Base-by-base conservation (phyloP, 2,329 filamentous ascomycete species). In the Trichoderma simmonsii region DNA sequence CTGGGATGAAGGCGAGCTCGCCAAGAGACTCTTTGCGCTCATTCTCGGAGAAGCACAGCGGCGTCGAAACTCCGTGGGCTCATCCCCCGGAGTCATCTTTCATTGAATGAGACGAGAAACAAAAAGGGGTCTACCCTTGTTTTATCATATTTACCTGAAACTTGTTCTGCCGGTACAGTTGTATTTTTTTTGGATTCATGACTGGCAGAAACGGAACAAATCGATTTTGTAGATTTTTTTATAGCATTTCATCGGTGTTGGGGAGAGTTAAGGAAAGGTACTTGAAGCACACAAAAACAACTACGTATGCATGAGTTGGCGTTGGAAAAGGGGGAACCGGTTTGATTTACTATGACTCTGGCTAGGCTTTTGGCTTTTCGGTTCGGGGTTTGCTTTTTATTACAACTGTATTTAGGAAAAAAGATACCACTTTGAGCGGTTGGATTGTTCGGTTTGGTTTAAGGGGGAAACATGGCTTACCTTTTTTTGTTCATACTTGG, bases 11-110 rank as follows among this genome's bases (percentile, higher is more conserved):
- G 80, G 75, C 8, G 79, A 78, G 12, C 78, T 90, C 7, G 84
- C 84, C 11, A 88, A 86, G 80, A 79, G 88, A 59, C 77, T 90
- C 26, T 89, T 89, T 77, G 79, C 81, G 5, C 79, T 90, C 28
- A 79, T 89, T 3, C 78, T 88, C 0, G 87, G 85, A 1, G 87
- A 88, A 77, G 79, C 84, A 78, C 75, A 72, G 69, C 78, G 79
- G 66, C 77, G 65, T 32, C 73, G 64, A 30, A 73, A 72, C 8
- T 67, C 69, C n/a, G 64, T 48, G 2, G 62, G 74, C 61, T 74
- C 43, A 65, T 71, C 75, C 18, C 72, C 73, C 21, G 73, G 73
- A 65, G 76, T 77, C 70, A 79, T 79, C 76, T 81, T 82, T 75
- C 79, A 80, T 73, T 81, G 71, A 78, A n/a, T 14, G 24, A 48